A percentile compares a stretch with the other conserved stretches of the same genome.
phyloP scores from a whole-genome alignment of 257 asterid genomes.

The Paraleonurus japonicus region DNA sequence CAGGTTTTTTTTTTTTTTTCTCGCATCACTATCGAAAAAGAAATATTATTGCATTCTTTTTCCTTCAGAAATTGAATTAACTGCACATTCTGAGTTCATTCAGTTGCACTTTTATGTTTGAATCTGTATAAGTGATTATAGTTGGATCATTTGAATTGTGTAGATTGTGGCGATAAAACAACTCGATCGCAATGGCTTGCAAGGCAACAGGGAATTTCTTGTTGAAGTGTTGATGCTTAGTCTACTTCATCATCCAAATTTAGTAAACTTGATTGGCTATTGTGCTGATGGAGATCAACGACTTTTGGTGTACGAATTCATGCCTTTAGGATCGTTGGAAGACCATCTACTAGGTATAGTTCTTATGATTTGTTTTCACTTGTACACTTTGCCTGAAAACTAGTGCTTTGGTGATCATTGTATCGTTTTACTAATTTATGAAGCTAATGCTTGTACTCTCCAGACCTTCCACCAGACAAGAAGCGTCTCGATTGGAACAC shows the following conservation, averaged over 20 bases:
- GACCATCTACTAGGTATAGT: slow-evolving; percentile 72
- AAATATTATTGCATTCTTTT: background rate
- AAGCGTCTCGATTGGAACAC: slow-evolving; percentile 70
- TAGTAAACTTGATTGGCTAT: slow-evolving; percentile 78
- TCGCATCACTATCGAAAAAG: background rate
- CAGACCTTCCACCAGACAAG: slow-evolving; percentile 69
- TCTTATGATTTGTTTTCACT: background rate
- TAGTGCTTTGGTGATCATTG: background rate
- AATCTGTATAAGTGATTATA: background rate
- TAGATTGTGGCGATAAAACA: slow-evolving; percentile 84
- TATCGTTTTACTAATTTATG: background rate
- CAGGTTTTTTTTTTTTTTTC: slow-evolving; percentile 54
- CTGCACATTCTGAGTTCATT: background rate
- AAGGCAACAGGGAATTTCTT: slow-evolving; percentile 82
- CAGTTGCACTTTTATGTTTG: background rate
- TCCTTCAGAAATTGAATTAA: background rate
- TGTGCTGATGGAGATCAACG: slow-evolving; percentile 94
- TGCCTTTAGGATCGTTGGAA: slow-evolving; percentile 84
- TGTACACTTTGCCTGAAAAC: background rate
- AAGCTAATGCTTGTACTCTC: slow-evolving; percentile 12
- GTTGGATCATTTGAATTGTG: background rate
- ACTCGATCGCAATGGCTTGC: slow-evolving; percentile 76
- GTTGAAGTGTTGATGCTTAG: slow-evolving; percentile 84
- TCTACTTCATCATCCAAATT: slow-evolving; percentile 74
- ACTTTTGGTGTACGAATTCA: slow-evolving; percentile 76